Evolutionary conservation across 106 monocot species (phyloP), one percentile per base, ranked within the genome.

Genomic region (Vanilla planifolia): DNA sequence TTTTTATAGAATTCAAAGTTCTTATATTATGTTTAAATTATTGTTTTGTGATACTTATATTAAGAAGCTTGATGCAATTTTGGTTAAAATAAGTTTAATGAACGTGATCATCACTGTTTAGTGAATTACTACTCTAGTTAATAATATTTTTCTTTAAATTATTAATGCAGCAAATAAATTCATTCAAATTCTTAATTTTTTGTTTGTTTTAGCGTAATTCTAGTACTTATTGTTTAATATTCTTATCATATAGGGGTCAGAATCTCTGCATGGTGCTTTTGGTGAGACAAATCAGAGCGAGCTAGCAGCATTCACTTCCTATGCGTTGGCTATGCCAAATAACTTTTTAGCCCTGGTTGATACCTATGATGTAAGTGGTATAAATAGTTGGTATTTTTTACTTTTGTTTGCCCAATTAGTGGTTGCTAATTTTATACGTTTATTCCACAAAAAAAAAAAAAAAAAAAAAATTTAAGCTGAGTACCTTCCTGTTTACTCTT

Each of bases 291-390:
- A 85, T 70, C 82, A 80, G 60, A 89, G 95, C 60, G 95, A 95
- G 67, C 69, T 95, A 67, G 89, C 89, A 44, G 95, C 95, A 60
- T 95, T 95, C 61, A 89, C 69, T 26, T 95, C 95, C 55, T 90
- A 89, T 78, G 85, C 94, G 11, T 59, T 83, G 80, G 94, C 94
- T 43, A 86, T 95, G 24, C 89, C 94, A 33, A 69, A 75, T 41
- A 86, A 73, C 50, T 95, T 89, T 59, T 61, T 95, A 45, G 89
- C 95, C 20, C 80, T 89, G 30, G 95, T 95, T 19, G 95, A 95
- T 65, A 89, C 95, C 61, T 95, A 95, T 79, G 89, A 89, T 75
- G 95, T 95, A 74, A 86, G 95, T 89, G 40, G 16, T n/a, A n/a
- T n/a, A n/a, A n/a, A n/a, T n/a, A n/a, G n/a, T n/a, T n/a, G n/a